Evolutionary conservation across 768 basidiomycete genomes (phyloP).

Genomic region (Agrocybe praecox): DNA sequence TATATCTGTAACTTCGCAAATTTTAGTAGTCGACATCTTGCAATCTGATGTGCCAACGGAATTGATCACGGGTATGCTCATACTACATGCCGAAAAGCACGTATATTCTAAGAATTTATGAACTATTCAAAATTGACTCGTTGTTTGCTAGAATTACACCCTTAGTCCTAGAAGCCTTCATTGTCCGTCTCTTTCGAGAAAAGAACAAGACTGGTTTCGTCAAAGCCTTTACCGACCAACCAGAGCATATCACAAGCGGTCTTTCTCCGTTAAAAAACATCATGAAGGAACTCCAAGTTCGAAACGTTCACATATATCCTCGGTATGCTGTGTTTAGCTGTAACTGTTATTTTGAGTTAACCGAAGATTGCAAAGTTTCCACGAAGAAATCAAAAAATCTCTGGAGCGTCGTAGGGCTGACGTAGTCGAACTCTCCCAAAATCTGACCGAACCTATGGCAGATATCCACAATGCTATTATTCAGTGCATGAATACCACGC

Average conservation of each 20-base stretch:
- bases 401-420: slow-evolving; percentile 86
- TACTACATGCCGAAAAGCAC: slow-evolving; percentile 91
- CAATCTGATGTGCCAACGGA: slow-evolving; percentile 83
- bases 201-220: slow-evolving; percentile 89
- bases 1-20: slow-evolving; percentile 90
- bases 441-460: slow-evolving; percentile 83
- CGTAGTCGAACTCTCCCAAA: slow-evolving; percentile 89
- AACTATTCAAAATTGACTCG: neutral
- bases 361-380: slow-evolving; percentile 62
- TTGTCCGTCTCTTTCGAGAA: slow-evolving; percentile 88
- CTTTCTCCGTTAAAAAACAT: slow-evolving; percentile 90
- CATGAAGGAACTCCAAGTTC: slow-evolving; percentile 89
- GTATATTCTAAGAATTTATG: slow-evolving; percentile 16
- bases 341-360: neutral
- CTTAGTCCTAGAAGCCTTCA: slow-evolving; percentile 88
- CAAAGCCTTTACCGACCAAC: slow-evolving; percentile 97
- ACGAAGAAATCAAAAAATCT: slow-evolving; percentile 81
- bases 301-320: slow-evolving; percentile 91
- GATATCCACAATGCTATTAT: slow-evolving; percentile 92
- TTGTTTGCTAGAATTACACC: slow-evolving; percentile 69
- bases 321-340: slow-evolving; percentile 48
- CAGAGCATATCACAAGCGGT: slow-evolving; percentile 92
- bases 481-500: slow-evolving; percentile 90
- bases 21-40: slow-evolving; percentile 94
- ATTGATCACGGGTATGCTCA: slow-evolving; percentile 85